Conservation (phyloP, 371 early-diverging fungal species). For the Zopfochytrium polystomum region DNA sequence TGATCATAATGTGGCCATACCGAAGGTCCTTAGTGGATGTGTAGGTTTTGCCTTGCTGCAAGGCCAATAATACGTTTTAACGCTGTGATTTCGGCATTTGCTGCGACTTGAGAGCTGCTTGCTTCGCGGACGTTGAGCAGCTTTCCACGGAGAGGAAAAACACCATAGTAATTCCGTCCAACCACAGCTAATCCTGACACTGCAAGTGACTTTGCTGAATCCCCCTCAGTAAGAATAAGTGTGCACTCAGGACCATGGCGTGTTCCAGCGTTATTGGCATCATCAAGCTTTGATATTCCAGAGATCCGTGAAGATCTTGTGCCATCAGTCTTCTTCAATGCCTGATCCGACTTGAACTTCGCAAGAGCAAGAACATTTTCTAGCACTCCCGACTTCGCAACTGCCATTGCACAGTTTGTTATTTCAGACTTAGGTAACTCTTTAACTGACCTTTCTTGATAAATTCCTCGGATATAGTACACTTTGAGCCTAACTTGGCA, state of each 20-base stretch:
- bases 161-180: constrained; percentile 95
- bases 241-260: constrained; percentile 82
- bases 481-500: constrained; percentile 88
- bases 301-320: constrained; percentile 64
- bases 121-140: constrained; percentile 98
- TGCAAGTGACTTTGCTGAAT: constrained; percentile 98
- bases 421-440: too few relatives aligned
- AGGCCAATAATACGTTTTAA: constrained; percentile 97
- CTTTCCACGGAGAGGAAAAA: constrained; percentile 99
- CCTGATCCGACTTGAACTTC: constrained; percentile 76
- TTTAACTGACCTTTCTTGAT: constrained; percentile 61
- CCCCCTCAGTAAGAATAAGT: constrained; percentile 99
- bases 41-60: constrained; percentile 90
- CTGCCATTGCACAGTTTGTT: constrained; percentile 38
- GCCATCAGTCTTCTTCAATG: constrained; percentile 94
- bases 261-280: constrained; percentile 97
- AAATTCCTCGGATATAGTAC: constrained; percentile 78
- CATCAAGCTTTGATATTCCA: constrained; percentile 95
- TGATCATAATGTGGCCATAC: constrained; percentile 99
- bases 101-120: constrained; percentile 68
- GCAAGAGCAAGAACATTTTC: constrained; percentile 82
- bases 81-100: constrained; percentile 87
- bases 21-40: constrained; percentile 69
- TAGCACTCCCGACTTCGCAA: constrained; percentile 79
- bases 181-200: constrained; percentile 92